phyloP scores from a whole-genome alignment of 257 asterid genomes.

The Fraxinus excelsior region DNA sequence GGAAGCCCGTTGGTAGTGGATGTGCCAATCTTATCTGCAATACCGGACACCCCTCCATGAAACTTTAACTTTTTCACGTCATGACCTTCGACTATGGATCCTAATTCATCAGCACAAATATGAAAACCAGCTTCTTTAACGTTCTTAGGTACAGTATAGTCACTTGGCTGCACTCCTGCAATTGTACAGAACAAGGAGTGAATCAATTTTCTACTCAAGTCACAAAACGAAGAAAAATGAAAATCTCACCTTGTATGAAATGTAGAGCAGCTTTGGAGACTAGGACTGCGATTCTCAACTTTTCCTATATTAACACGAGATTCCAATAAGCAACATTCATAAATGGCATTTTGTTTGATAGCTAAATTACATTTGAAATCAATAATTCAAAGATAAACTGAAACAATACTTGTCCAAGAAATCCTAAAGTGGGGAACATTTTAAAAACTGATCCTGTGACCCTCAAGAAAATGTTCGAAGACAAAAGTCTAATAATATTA shows the following conservation, averaged over 20 bases:
- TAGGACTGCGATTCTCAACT: conserved; percentile 73
- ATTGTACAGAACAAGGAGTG: conserved; percentile 6
- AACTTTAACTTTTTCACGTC: conserved; percentile 59
- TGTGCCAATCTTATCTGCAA: conserved; percentile 60
- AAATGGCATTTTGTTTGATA: not conserved
- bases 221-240: not conserved
- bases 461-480: not conserved
- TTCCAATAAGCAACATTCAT: conserved; percentile 24
- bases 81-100: conserved; percentile 73
- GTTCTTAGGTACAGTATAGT: conserved; percentile 66
- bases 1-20: conserved; percentile 56
- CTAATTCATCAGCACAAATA: conserved; percentile 76
- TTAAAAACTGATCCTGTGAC: not conserved
- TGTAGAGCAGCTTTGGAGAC: conserved; percentile 87
- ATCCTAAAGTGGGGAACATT: not conserved
- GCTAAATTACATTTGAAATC: not conserved
- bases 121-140: conserved; percentile 73
- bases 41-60: conserved; percentile 72
- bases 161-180: conserved; percentile 61
- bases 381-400: not conserved
- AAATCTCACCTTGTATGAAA: conserved; percentile 66
- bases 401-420: not conserved
- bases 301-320: conserved; percentile 55
- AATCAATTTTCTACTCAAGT: not conserved
- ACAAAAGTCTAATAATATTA: too few relatives aligned